Evolutionary conservation across 1,284 basidiomycete genomes (phyloP).

Genomic region (Lentinula novae-zelandiae): DNA sequence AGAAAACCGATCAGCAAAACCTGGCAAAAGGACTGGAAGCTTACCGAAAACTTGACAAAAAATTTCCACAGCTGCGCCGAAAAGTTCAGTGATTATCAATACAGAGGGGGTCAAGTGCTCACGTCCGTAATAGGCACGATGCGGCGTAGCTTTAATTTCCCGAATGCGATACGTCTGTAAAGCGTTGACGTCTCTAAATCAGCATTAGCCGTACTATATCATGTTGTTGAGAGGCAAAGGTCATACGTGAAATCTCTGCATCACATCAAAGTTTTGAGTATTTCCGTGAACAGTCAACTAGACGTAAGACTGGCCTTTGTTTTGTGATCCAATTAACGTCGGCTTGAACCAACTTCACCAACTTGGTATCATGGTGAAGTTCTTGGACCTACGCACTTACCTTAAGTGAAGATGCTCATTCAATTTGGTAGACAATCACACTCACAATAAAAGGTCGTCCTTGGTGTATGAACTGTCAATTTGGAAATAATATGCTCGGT

Average conservation of each 20-base stretch:
- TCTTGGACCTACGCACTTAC: conserved; percentile 61
- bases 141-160: conserved; percentile 57
- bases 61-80: conserved; percentile 57
- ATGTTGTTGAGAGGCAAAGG: background rate
- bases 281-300: conserved; percentile 7
- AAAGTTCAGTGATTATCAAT: background rate
- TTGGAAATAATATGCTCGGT: background rate
- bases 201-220: background rate
- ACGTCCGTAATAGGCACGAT: conserved; percentile 74
- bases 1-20: background rate
- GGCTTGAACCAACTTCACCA: conserved; percentile 66
- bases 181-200: conserved; percentile 72
- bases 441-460: conserved; percentile 71
- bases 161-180: conserved; percentile 76
- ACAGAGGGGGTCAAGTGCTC: conserved; percentile 24
- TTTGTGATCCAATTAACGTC: conserved; percentile 86
- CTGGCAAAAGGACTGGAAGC: conserved; percentile 24
- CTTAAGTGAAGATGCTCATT: background rate
- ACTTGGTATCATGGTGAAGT: conserved; percentile 76
- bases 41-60: conserved; percentile 74
- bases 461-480: conserved; percentile 73
- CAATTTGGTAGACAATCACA: background rate
- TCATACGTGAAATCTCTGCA: conserved; percentile 69
- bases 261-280: background rate
- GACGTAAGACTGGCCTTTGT: conserved; percentile 46